Evolutionary conservation across 2,329 filamentous ascomycete species (phyloP).

Genomic region (Pezicula radicicola): DNA sequence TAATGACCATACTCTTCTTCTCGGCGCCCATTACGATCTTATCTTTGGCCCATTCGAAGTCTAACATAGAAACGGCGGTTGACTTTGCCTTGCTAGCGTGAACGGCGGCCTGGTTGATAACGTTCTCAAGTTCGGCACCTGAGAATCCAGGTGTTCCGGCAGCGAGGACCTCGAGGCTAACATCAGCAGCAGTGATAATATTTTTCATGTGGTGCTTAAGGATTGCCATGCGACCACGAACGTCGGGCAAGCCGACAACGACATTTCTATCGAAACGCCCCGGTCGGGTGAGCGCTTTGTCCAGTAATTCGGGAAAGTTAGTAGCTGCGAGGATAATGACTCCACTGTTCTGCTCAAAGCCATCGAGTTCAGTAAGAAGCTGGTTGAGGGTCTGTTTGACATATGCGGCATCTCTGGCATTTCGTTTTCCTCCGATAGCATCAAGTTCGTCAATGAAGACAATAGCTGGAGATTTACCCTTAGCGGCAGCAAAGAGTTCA

Average conservation of each 20-base stretch:
- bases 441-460: slow-evolving; percentile 95
- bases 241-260: slow-evolving; percentile 83
- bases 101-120: slow-evolving; percentile 94
- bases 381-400: slow-evolving; percentile 98
- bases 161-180: slow-evolving; percentile 81
- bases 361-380: slow-evolving; percentile 92
- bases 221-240: slow-evolving; percentile 88
- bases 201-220: slow-evolving; percentile 92
- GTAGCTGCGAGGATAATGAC: slow-evolving; percentile 96
- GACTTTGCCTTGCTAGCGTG: slow-evolving; percentile 88
- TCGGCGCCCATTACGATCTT: slow-evolving; percentile 97
- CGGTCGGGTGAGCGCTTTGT: slow-evolving; percentile 90
- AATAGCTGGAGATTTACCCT: slow-evolving; percentile 83
- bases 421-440: slow-evolving; percentile 91
- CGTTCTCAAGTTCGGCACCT: slow-evolving; percentile 92
- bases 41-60: slow-evolving; percentile 98
- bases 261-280: slow-evolving; percentile 96
- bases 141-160: slow-evolving; percentile 88
- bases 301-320: slow-evolving; percentile 90
- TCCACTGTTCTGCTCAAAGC: slow-evolving; percentile 90
- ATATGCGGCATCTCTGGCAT: slow-evolving; percentile 89
- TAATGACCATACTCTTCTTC: slow-evolving; percentile 83
- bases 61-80: slow-evolving; percentile 68
- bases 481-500: slow-evolving; percentile 82
- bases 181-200: slow-evolving; percentile 75